Evolutionary conservation across 345 rosid species (phyloP), one percentile per base, ranked within the genome.

Genomic region (Melastoma malabathricum): DNA sequence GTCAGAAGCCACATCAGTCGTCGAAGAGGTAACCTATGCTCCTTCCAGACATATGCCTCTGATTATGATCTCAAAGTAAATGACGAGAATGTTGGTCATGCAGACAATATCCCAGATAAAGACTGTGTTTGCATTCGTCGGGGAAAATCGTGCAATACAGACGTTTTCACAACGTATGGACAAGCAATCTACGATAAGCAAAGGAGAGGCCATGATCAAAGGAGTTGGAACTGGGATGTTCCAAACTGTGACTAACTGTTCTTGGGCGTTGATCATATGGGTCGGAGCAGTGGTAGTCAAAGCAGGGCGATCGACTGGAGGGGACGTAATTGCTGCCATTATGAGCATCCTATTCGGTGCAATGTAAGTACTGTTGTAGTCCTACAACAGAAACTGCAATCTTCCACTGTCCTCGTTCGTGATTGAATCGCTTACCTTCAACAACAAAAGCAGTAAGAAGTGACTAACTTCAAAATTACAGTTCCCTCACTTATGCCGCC

Each of bases 291-390:
- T 78, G 20, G 72, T 71, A 3, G 75, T 82, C 47, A 55, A 50
- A 13, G 57, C 59, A 7, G 43, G 55, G 43, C 66, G 63, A 63
- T 64, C 84, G 7, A 70, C 43, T 7, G 82, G 84, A 44, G 84
- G 89, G 44, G 63, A 78, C 10, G 67, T 74, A 25, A 48, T 78
- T 15, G 80, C 84, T 16, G 78, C 82, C 12, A 68, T 82, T 16
- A 75, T 82, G 84, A 63, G 79, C 70, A 78, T 82, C 62, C 77
- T 82, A 61, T 72, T 76, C 31, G 84, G 89, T 43, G 80, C 84
- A 20, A 68, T 82, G 84, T 82, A 69, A 69, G 78, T 18, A 59
- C 43, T 4, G 19, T 38, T 14, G 50, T 16, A 22, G 16, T 54
- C 46, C 22, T 34, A 51, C 29, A 0, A 18, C 15, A 27, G 31